phyloP scores from a whole-genome alignment of 805 yeast genomes.

The Maudiozyma barnettii region DNA sequence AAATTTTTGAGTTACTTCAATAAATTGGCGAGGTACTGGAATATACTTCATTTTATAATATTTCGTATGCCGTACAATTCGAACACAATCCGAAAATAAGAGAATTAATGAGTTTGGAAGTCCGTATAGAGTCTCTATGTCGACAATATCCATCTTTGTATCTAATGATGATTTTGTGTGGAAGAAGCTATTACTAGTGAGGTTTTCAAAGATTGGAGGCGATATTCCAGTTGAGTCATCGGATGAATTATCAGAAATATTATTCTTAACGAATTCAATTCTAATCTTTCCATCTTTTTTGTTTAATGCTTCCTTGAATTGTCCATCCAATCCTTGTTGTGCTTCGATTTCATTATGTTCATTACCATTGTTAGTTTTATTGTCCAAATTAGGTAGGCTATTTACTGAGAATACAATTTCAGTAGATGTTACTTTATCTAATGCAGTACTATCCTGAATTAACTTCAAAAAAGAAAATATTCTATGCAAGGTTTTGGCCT shows the following conservation, averaged over 20 bases:
- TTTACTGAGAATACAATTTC: conserved; percentile 6
- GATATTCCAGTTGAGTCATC: not conserved
- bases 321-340: conserved; percentile 5
- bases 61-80: conserved; percentile 52
- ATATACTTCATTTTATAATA: conserved; percentile 30
- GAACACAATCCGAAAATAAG: conserved; percentile 64
- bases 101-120: conserved; percentile 71
- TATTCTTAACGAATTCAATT: conserved; percentile 31
- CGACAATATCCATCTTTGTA: conserved; percentile 46
- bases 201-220: conserved; percentile 36
- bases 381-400: not conserved
- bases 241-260: not conserved
- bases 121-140: conserved; percentile 77
- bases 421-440: conserved; percentile 21
- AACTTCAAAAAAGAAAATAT: conserved; percentile 66
- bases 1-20: conserved; percentile 24
- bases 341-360: too few species aligned
- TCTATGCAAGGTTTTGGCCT: conserved; percentile 69
- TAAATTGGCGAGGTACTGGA: conserved; percentile 19
- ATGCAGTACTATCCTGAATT: conserved; percentile 62
- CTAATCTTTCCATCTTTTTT: conserved; percentile 38
- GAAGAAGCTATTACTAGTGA: conserved; percentile 31
- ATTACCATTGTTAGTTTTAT: not conserved
- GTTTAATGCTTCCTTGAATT: conserved; percentile 31
- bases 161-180: conserved; percentile 29